Percentiles rank a stretch among this genome's conserved stretches.
phyloP scores from a whole-genome alignment of 116 monocot species.

The Phalaenopsis hybrid region DNA sequence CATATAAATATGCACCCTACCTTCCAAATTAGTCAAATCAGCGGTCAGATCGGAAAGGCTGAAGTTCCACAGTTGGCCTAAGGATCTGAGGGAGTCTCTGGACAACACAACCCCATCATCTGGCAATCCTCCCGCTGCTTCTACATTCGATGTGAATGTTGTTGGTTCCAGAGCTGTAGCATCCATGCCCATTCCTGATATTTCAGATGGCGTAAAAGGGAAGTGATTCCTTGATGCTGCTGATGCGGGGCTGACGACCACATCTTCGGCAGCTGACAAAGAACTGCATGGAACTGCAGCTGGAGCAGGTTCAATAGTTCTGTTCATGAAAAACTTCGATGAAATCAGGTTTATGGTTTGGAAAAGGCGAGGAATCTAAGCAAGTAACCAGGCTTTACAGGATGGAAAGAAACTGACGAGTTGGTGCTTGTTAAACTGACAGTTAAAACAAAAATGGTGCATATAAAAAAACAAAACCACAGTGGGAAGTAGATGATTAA shows the following conservation, averaged over 20 bases:
- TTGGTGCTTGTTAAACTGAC: neutral
- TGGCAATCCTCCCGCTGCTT: conserved; percentile 30
- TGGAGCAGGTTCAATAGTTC: conserved; percentile 23
- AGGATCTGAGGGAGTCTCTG: conserved; percentile 51
- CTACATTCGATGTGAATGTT: conserved; percentile 51
- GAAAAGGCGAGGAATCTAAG: neutral
- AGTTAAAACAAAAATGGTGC: neutral
- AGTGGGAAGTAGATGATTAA: neutral
- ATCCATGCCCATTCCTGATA: conserved; percentile 79
- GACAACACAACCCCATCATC: conserved; percentile 68
- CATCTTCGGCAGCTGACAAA: conserved; percentile 60
- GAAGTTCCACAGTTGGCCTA: conserved; percentile 86
- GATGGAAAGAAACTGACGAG: neutral
- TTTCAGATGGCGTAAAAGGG: conserved; percentile 64
- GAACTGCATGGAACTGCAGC: conserved; percentile 29
- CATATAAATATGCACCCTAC: conserved; percentile 18
- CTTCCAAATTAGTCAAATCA: conserved; percentile 82
- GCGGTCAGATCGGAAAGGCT: conserved; percentile 79
- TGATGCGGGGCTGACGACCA: conserved; percentile 74
- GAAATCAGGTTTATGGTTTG: neutral
- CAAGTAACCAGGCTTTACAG: neutral
- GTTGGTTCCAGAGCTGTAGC: conserved; percentile 43
- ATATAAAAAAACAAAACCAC: neutral
- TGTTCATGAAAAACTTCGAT: neutral
- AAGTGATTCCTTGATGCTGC: conserved; percentile 79